These are phyloP conservation scores for Leishmania gerbilli DNA, from an alignment of 208 protist species.

Conservation along the genomic window DNA sequence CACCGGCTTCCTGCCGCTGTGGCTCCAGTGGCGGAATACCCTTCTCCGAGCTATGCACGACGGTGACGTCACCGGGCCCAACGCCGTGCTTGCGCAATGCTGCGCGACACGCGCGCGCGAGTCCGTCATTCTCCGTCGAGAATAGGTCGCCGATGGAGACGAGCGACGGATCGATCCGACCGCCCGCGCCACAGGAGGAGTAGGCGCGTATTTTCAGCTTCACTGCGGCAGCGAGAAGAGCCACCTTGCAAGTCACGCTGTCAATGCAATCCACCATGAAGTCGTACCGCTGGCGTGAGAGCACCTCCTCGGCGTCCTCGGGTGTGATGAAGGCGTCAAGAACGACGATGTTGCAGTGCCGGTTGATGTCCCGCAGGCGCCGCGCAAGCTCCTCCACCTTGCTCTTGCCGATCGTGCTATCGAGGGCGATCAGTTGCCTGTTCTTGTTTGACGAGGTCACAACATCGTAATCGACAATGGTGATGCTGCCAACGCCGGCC, in stretches of 20 bases:
- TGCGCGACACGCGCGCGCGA: conserved; percentile 65
- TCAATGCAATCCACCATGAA: conserved; percentile 93
- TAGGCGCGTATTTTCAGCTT: conserved; percentile 66
- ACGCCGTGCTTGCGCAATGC: conserved; percentile 70
- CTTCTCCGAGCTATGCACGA: conserved; percentile 74
- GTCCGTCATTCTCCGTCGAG: conserved; percentile 79
- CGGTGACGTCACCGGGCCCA: conserved; percentile 53
- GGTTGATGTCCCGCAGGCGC: conserved; percentile 83
- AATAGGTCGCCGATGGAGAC: conserved; percentile 71
- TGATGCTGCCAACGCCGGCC: conserved; percentile 86
- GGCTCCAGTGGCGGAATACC: conserved; percentile 61
- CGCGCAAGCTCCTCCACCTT: conserved; percentile 82
- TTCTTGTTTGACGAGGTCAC: conserved; percentile 91
- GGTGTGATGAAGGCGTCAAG: conserved; percentile 68
- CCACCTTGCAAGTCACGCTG: conserved; percentile 88
- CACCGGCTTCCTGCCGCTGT: conserved; percentile 77
- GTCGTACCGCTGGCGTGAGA: conserved; percentile 75
- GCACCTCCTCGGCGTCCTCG: conserved; percentile 74
- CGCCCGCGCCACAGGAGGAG: conserved; percentile 83
- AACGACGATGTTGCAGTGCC: conserved; percentile 65
- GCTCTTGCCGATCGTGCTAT: conserved; percentile 85
- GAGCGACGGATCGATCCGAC: conserved; percentile 72
- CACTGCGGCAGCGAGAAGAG: conserved; percentile 65
- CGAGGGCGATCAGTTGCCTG: conserved; percentile 87
- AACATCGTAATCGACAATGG: conserved; percentile 89